A percentile compares a stretch with the other conserved stretches of the same genome.
Evolutionary conservation across 139 green algal species (phyloP).

Genomic region (Marvania coccoides): DNA sequence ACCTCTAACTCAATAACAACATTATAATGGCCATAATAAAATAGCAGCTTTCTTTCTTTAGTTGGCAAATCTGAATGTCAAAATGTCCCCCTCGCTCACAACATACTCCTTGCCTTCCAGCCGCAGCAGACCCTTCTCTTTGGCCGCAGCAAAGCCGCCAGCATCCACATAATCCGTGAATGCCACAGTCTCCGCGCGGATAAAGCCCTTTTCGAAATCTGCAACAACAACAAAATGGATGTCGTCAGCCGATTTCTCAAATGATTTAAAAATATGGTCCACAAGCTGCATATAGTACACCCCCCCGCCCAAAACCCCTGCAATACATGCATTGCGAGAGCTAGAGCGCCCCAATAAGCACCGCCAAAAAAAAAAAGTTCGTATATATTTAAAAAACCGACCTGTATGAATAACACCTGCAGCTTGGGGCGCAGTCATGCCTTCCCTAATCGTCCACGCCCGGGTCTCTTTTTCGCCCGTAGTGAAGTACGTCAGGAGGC

Average conservation of each 20-base stretch:
- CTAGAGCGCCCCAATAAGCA: no score
- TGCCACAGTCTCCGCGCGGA: constrained; percentile 81
- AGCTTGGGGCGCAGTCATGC: constrained; percentile 82
- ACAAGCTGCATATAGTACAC: no score
- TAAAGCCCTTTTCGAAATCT: constrained; percentile 94
- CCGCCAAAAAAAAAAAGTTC: no score
- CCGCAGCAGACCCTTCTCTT: constrained; percentile 74
- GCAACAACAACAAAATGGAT: not conserved
- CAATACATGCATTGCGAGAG: no score
- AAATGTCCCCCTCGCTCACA: constrained; percentile 89
- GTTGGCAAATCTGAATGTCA: constrained; percentile 55
- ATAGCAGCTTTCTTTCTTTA: not conserved
- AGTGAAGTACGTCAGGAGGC: constrained; percentile 97
- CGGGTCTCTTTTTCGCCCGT: constrained; percentile 92
- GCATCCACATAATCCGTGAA: constrained; percentile 70
- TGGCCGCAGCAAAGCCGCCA: constrained; percentile 43
- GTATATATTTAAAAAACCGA: not conserved
- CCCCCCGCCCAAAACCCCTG: no score
- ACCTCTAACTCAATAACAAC: no score
- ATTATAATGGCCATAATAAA: not conserved
- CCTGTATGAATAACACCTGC: constrained; percentile 87
- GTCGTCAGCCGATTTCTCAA: no score
- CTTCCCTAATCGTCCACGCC: constrained; percentile 78
- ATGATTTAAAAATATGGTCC: no score
- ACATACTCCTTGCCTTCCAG: constrained; percentile 97